These are phyloP conservation scores for Allomyces javanicus DNA, from an alignment of 192 early-diverging fungal genomes.

Conservation along the genomic window DNA sequence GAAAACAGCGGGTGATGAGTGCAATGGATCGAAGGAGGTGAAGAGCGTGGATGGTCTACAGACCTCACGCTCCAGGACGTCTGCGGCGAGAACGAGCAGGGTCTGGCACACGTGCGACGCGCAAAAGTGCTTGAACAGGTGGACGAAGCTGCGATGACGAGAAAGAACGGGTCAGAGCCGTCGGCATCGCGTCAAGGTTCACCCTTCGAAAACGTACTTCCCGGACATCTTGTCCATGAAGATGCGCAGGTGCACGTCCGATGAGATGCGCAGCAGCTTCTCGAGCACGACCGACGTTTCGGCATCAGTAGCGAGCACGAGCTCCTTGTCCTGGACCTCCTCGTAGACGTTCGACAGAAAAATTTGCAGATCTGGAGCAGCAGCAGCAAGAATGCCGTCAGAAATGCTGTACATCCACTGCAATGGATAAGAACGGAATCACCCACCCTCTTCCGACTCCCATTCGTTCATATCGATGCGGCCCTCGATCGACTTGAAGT, in stretches of 20 bases:
- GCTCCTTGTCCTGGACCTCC: constrained; percentile 55
- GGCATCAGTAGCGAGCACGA: constrained; percentile 50
- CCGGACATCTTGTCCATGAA: constrained; percentile 40
- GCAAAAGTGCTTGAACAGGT: constrained; percentile 62
- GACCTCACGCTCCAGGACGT: constrained; percentile 55
- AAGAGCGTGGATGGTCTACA: neutral
- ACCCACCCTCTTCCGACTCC: neutral
- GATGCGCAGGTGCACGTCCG: constrained; percentile 51
- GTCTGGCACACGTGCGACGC: constrained; percentile 79
- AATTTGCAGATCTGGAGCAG: constrained; percentile 27
- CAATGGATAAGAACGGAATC: neutral
- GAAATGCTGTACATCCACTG: neutral
- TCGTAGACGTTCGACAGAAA: constrained; percentile 57
- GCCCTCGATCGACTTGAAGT: neutral
- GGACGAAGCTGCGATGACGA: constrained; percentile 14
- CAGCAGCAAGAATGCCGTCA: neutral
- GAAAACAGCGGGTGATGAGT: neutral
- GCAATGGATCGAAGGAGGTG: neutral
- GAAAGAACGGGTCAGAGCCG: too few species aligned
- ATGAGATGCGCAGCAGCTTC: constrained; percentile 48
- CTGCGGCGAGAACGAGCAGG: constrained; percentile 44
- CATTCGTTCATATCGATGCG: neutral
- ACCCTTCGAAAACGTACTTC: constrained; percentile 14
- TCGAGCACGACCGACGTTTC: constrained; percentile 59
- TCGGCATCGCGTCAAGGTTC: neutral